Conservation (phyloP, 2,329 filamentous ascomycete genomes). For the Claviceps pazoutovae region DNA sequence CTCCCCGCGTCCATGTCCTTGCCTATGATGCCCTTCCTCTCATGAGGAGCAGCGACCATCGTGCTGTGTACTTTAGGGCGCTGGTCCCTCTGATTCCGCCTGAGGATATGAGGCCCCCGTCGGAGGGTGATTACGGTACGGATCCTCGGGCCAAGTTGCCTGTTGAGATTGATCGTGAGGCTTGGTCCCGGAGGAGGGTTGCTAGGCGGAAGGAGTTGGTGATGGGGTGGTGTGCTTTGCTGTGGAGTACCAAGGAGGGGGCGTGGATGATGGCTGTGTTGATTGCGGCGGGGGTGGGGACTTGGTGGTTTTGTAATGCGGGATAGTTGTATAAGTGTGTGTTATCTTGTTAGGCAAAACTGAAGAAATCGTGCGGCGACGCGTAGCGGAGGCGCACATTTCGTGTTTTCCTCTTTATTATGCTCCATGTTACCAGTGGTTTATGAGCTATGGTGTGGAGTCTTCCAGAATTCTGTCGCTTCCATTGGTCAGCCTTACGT, state of each 20-base stretch:
- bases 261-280: slow-evolving; percentile 30
- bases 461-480: too few relatives aligned
- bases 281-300: slow-evolving; percentile 25
- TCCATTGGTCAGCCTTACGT: too few relatives aligned
- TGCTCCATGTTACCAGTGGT: too few relatives aligned
- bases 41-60: slow-evolving; percentile 75
- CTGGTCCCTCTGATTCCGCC: slow-evolving; percentile 45
- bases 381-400: too few relatives aligned
- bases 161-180: slow-evolving; percentile 37
- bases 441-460: too few relatives aligned
- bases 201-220: slow-evolving; percentile 32
- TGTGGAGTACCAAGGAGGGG: slow-evolving; percentile 40
- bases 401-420: too few relatives aligned
- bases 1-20: slow-evolving; percentile 31
- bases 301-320: slow-evolving; percentile 28
- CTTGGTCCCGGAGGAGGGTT: slow-evolving; percentile 36
- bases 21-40: slow-evolving; percentile 67
- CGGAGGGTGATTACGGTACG: background rate
- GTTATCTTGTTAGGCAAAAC: too few relatives aligned
- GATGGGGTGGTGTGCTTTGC: slow-evolving; percentile 39
- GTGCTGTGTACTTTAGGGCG: slow-evolving; percentile 62
- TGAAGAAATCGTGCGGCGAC: too few relatives aligned
- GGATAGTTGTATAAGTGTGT: background rate
- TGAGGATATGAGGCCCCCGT: slow-evolving; percentile 23
- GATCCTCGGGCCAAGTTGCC: slow-evolving; percentile 34